A percentile compares a stretch with the other conserved stretches of the same genome.
Conservation (phyloP, 2,329 filamentous ascomycete species). For the Immersiporthe knoxdaviesiana region DNA sequence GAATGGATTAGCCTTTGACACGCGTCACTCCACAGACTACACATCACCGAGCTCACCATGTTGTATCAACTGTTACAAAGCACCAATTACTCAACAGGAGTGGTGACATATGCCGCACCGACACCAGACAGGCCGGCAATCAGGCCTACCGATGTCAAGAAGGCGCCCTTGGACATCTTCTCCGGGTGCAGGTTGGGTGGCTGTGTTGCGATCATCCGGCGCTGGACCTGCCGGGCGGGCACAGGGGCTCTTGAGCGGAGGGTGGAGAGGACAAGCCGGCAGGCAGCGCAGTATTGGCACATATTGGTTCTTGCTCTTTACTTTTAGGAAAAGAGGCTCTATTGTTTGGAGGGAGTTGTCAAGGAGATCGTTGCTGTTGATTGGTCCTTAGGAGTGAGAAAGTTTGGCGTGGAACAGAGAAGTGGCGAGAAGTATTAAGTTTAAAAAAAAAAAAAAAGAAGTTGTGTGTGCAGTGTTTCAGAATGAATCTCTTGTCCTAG, state of each 20-base stretch:
- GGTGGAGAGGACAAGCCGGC: constrained; percentile 12
- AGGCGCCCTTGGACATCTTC: constrained; percentile 12
- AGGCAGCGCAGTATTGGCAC: constrained; percentile 15
- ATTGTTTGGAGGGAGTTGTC: not conserved
- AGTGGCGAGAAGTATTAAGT: not conserved
- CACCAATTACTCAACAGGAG: not conserved
- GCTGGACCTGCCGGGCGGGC: constrained; percentile 6
- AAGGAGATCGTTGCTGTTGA: not conserved
- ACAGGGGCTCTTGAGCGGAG: constrained; percentile 9
- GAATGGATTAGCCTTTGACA: not conserved
- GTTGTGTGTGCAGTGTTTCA: not conserved
- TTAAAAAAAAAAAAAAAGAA: not conserved
- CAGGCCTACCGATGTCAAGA: not conserved
- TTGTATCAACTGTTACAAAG: not conserved
- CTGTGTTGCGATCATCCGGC: constrained; percentile 10
- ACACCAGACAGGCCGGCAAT: constrained; percentile 11
- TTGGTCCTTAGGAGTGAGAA: not conserved
- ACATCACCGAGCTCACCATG: not conserved
- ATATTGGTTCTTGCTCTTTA: not conserved
- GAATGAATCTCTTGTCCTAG: not conserved
- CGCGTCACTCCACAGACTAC: not conserved
- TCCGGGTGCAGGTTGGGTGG: not conserved
- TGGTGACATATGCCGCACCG: constrained; percentile 15
- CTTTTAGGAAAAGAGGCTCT: not conserved
- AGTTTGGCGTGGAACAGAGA: not conserved